A percentile compares a stretch with the other conserved stretches of the same genome.
Conservation (phyloP, 2,329 filamentous ascomycete genomes). For the Cytospora leucostoma region DNA sequence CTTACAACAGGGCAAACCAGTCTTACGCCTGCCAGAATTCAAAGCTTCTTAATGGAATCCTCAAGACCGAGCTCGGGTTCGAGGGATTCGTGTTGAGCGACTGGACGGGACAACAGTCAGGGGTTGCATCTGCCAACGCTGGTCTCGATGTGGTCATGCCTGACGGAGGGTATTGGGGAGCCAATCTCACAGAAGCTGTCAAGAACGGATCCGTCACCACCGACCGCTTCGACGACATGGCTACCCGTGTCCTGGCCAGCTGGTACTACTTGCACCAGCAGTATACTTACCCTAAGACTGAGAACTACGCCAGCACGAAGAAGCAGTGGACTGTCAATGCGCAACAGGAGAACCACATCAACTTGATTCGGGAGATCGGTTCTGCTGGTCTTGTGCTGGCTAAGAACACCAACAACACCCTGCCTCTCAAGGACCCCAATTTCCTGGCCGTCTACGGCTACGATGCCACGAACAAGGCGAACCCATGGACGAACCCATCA, state of each 20-base stretch:
- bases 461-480: constrained; percentile 55
- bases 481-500: constrained; percentile 22
- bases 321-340: constrained; percentile 25
- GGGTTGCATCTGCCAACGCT: constrained; percentile 61
- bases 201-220: constrained; percentile 60
- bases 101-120: constrained; percentile 67
- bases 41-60: constrained; percentile 64
- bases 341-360: constrained; percentile 12
- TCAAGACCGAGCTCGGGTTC: constrained; percentile 64
- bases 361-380: constrained; percentile 25
- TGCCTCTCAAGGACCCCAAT: constrained; percentile 59
- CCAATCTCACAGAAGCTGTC: constrained; percentile 61
- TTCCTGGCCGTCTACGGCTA: constrained; percentile 56
- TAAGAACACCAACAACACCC: constrained; percentile 59
- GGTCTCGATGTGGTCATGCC: constrained; percentile 77
- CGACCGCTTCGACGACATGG: constrained; percentile 60
- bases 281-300: constrained; percentile 19
- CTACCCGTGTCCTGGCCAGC: constrained; percentile 32
- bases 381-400: constrained; percentile 50
- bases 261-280: constrained; percentile 22
- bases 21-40: constrained; percentile 70
- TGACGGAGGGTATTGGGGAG: constrained; percentile 36
- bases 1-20: constrained; percentile 24
- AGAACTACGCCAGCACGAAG: constrained; percentile 21
- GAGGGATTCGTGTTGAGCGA: constrained; percentile 69